A percentile compares a stretch with the other conserved stretches of the same genome.
Evolutionary conservation across 2,329 filamentous ascomycete species (phyloP).

Genomic region (Sporothrix pallida): DNA sequence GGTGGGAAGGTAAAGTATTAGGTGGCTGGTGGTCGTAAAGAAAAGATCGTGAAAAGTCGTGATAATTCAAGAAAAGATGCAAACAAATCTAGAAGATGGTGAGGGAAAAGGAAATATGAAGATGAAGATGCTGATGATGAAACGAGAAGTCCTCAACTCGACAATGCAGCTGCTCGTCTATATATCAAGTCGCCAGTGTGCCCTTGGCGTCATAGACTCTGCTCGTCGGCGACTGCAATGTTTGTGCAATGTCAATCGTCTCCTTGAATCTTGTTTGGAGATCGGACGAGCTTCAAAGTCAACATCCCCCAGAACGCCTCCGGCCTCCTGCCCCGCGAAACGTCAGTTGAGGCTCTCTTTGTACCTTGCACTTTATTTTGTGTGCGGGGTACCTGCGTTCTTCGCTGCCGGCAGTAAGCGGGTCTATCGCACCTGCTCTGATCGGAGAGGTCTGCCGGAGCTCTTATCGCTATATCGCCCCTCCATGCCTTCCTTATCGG

Average conservation of each 20-base stretch:
- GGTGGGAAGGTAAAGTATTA: neutral
- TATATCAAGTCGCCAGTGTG: conserved; percentile 3
- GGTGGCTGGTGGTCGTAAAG: neutral
- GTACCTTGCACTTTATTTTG: conserved; percentile 1
- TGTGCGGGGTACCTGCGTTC: conserved; percentile 5
- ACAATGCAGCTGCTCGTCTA: neutral
- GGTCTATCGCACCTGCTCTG: conserved; percentile 11
- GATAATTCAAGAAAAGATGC: neutral
- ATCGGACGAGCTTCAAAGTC: neutral
- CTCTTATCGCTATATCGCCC: conserved; percentile 31
- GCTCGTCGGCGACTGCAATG: neutral
- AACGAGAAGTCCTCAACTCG: neutral
- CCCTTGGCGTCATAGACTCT: neutral
- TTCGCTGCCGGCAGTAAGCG: conserved; percentile 11
- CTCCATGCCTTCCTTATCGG: conserved; percentile 8
- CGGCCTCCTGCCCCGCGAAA: conserved; percentile 26
- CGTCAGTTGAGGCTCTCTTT: neutral
- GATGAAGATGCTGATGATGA: neutral
- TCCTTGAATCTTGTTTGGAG: neutral
- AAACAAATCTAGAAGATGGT: neutral
- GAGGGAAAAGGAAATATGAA: neutral
- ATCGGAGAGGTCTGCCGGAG: conserved; percentile 34
- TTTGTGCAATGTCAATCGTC: neutral
- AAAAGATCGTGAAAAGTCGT: neutral
- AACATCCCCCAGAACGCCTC: neutral